Evolutionary conservation across 768 basidiomycete genomes (phyloP).

Genomic region (Boletus rubroflammeus): DNA sequence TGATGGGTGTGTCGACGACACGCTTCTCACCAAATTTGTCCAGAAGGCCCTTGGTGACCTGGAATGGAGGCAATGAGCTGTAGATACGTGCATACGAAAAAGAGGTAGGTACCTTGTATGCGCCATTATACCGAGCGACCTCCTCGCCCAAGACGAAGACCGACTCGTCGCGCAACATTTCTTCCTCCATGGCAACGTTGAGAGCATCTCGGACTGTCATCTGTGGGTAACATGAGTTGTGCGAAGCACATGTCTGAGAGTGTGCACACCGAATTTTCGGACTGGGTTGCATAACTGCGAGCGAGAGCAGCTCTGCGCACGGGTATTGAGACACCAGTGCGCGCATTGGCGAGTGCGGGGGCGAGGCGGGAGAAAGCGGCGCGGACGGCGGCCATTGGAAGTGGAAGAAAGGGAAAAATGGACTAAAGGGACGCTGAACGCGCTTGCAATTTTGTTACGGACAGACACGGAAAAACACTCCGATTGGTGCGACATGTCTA

Average conservation of each 20-base stretch:
- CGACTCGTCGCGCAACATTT: conserved; percentile 93
- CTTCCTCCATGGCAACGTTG: conserved; percentile 98
- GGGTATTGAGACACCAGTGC: conserved; percentile 40
- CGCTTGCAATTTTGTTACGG: conserved; percentile 21
- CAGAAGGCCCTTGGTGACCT: conserved; percentile 97
- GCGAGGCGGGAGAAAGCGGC: conserved; percentile 62
- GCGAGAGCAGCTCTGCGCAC: conserved; percentile 42
- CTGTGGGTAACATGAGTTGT: conserved; percentile 37
- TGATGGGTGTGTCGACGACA: conserved; percentile 95
- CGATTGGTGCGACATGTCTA: conserved; percentile 22
- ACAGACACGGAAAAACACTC: conserved; percentile 20
- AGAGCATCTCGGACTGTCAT: conserved; percentile 99
- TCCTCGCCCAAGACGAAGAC: conserved; percentile 98
- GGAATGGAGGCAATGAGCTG: conserved; percentile 9
- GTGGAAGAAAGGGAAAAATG: conserved; percentile 11
- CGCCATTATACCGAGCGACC: conserved; percentile 97
- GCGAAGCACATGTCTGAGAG: conserved; percentile 14
- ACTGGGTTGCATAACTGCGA: conserved; percentile 65
- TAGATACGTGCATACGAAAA: neutral
- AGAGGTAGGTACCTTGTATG: conserved; percentile 69
- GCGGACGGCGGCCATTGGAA: conserved; percentile 55
- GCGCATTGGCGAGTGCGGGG: conserved; percentile 42
- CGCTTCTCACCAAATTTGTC: conserved; percentile 99
- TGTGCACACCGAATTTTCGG: conserved; percentile 45
- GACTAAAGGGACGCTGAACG: neutral